Percentiles rank a stretch among this genome's conserved stretches.
phyloP scores from a whole-genome alignment of 108 stramenopile species.

The Fistulifera solaris region DNA sequence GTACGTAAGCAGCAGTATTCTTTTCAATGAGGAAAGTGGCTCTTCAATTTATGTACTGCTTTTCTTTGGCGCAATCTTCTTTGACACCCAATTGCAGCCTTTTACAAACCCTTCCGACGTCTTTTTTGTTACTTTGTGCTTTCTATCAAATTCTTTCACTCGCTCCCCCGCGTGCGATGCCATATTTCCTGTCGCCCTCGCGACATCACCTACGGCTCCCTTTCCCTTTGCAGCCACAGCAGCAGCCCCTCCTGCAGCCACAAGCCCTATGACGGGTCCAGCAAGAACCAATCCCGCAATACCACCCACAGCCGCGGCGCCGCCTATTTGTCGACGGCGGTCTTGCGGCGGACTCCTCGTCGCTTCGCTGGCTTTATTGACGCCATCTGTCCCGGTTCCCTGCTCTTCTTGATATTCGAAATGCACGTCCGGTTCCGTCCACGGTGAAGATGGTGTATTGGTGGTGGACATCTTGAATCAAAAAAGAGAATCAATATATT shows the following conservation, averaged over 20 bases:
- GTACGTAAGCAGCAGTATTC: too few species aligned
- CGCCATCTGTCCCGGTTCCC: too few species aligned
- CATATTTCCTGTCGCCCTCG: slow-evolving; percentile 26
- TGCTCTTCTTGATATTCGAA: too few species aligned
- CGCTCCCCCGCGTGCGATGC: slow-evolving; percentile 23
- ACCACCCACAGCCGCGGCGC: slow-evolving; percentile 37
- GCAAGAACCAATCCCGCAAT: slow-evolving; percentile 43
- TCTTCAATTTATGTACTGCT: too few species aligned
- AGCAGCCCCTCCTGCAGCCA: slow-evolving; percentile 30
- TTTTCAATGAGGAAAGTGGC: too few species aligned
- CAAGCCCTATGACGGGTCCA: slow-evolving; percentile 40
- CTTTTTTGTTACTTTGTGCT: slow-evolving; percentile 42
- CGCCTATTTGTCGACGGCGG: slow-evolving; percentile 7
- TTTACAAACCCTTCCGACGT: slow-evolving; percentile 19
- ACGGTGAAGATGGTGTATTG: too few species aligned
- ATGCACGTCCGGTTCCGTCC: too few species aligned
- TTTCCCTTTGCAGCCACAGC: slow-evolving; percentile 18
- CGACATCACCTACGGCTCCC: slow-evolving; percentile 22
- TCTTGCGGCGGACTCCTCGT: too few species aligned
- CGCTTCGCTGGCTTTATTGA: too few species aligned
- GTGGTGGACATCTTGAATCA: too few species aligned
- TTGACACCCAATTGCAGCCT: slow-evolving; percentile 1
- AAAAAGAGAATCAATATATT: too few species aligned
- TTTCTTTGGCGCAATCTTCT: slow-evolving; percentile 1
- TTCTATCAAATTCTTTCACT: slow-evolving; percentile 29